Evolutionary conservation across 2,329 filamentous ascomycete genomes (phyloP), one percentile per base, ranked within the genome.

Genomic region (Bretziella fagacearum): DNA sequence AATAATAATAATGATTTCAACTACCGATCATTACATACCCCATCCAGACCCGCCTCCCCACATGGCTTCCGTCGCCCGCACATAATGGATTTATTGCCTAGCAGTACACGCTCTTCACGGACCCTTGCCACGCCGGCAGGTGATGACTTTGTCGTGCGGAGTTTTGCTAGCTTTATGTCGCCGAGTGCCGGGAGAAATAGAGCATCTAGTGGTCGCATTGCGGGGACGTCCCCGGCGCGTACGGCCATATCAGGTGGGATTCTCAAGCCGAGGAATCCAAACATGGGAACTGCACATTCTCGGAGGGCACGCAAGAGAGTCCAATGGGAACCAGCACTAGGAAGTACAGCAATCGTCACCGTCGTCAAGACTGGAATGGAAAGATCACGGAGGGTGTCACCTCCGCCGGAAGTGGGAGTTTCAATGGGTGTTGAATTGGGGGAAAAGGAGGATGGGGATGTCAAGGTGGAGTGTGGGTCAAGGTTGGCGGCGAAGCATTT

Each of bases 311-410:
- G 44, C n/a, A 60, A 59, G 41, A 56, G 58, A 5, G 64, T 67
- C 4, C 59, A 59, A 1, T 67, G 65, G 58, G 62, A 60, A 3
- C 54, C 56, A 1, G 18, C 44, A n/a, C 26, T 50, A 26, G 48
- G 44, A 20, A 47, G 40, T 4, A 47, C 44, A 18, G 39, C 44
- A 6, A 47, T 50, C 18, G 46, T 50, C 23, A 47, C 47, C 3
- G 35, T n/a, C n/a, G 46, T 49, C 20, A 30, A 27, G 11, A 42
- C 36, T 8, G 47, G 47, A 5, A 35, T 35, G 26, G 32, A 20
- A 18, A 33, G 47, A 26, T 33, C 18, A 18, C 20, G 44, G n/a
- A 32, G 42, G n/a, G 25, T 44, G 6, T 50, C 48, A 6, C 45
- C 48, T 4, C 48, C 44, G 8, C 44, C 44, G 6, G 42, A 49